Evolutionary conservation across 768 basidiomycete genomes (phyloP), one percentile per base, ranked within the genome.

Genomic region (Russula sp.): DNA sequence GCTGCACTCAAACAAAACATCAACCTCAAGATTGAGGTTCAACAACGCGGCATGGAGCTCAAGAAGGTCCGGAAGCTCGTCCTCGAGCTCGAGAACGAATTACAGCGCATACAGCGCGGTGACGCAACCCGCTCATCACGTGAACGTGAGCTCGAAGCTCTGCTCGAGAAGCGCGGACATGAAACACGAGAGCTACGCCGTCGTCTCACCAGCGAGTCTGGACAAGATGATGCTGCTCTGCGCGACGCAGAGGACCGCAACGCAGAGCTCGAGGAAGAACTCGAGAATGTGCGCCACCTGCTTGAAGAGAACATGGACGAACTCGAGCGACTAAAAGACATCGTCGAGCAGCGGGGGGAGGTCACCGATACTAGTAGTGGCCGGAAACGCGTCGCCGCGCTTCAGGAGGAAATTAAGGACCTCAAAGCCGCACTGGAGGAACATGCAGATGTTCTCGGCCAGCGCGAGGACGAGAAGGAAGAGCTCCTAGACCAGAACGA

Each of bases 11-110:
- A 94, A 69, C 92, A 96, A 75, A 96, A 96, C 70, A 91, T 94
- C 70, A 88, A 87, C 66, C 86, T 96, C 71, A 96, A 96, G 75
- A 88, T 94, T 68, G 91, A 94, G 72, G 90, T 94, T 1, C 89
- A 93, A 68, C 87, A 92, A 70, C 85, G 91, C 2, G 87, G 90
- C 13, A 85, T 91, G 77, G 94, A 96, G 75, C 82, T 94, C 70
- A 96, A 96, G 80, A 91, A 90, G 73, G 79, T 92, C 64, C 92
- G 92, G 75, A 95, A 96, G 71, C 84, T 93, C 35, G 82, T 95
- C 1, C 77, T 91, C 10, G 90, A 94, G 68, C 83, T 91, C 16
- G 89, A 95, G 72, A 83, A 84, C 59, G 91, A 93, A 68, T 75
- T 94, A 40, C 88, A 91, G 57, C 79, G 84, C 39, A 77, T 83